Evolutionary conservation across 768 basidiomycete genomes (phyloP).

Genomic region (Pleurotus eryngii): DNA sequence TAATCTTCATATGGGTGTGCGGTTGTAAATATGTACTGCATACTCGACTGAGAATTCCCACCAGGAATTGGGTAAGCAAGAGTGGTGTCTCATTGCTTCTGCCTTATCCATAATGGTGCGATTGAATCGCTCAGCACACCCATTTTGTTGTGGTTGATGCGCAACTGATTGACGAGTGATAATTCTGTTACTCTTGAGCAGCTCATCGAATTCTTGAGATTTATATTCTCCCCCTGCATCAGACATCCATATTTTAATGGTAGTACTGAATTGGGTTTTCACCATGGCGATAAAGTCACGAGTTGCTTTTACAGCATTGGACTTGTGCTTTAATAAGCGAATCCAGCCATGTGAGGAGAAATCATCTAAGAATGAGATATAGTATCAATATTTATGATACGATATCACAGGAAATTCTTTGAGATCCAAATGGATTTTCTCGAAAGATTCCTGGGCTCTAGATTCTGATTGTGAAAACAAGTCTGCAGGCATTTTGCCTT

Average conservation of each 20-base stretch:
- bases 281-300: constrained; percentile 6
- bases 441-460: not conserved
- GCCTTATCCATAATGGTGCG: constrained; percentile 17
- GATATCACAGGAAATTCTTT: constrained; percentile 3
- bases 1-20: too few species aligned
- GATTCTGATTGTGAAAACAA: not conserved
- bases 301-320: constrained; percentile 8
- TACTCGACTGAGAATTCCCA: too few species aligned
- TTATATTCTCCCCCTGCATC: constrained; percentile 15
- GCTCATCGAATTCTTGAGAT: constrained; percentile 8
- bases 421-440: constrained; percentile 6
- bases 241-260: constrained; percentile 6
- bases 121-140: constrained; percentile 28
- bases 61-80: too few species aligned
- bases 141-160: constrained; percentile 23
- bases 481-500: constrained; percentile 5
- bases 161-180: constrained; percentile 16
- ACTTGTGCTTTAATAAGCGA: constrained; percentile 7
- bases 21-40: too few species aligned
- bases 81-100: constrained; percentile 17
- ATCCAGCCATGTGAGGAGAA: not conserved
- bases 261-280: constrained; percentile 8
- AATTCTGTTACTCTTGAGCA: constrained; percentile 13
- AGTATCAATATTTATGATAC: not conserved
- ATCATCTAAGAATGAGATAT: not conserved